These are phyloP conservation scores for Thermothielavioides terrestris DNA, from an alignment of 495 filamentous ascomycete species.

Conservation along the genomic window DNA sequence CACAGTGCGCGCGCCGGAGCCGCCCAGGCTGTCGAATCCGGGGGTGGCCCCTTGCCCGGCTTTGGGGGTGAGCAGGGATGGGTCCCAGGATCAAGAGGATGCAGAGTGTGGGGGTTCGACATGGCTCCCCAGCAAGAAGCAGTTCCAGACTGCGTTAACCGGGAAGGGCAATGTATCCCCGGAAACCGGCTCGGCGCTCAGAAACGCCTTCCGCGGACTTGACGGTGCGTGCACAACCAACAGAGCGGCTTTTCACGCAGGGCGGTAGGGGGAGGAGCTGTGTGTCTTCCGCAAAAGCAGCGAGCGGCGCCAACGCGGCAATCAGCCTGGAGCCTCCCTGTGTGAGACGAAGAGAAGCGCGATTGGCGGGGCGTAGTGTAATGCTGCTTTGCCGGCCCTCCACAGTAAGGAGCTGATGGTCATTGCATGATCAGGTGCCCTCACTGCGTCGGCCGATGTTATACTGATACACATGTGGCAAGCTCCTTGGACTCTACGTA, in stretches of 20 bases:
- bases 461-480: conserved; percentile 12
- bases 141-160: neutral
- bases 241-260: too few species aligned
- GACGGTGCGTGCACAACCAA: too few species aligned
- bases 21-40: conserved; percentile 9
- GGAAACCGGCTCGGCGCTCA: neutral
- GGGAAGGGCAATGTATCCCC: neutral
- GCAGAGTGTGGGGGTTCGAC: conserved; percentile 30
- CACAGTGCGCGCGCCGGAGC: conserved; percentile 25
- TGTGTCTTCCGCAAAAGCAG: too few species aligned
- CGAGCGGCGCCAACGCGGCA: too few species aligned
- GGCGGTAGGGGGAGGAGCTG: too few species aligned
- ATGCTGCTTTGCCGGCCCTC: neutral
- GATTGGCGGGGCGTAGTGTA: neutral
- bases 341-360: too few species aligned
- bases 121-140: neutral
- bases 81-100: conserved; percentile 19
- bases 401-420: neutral
- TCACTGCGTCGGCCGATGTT: neutral
- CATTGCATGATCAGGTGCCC: conserved; percentile 9
- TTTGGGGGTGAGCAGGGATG: conserved; percentile 17
- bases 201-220: neutral
- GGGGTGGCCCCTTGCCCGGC: conserved; percentile 17
- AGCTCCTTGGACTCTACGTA: conserved; percentile 14
- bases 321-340: too few species aligned